A percentile compares a stretch with the other conserved stretches of the same genome.
Conservation (phyloP, 441 rosid genomes). For the Populus tomentosa region DNA sequence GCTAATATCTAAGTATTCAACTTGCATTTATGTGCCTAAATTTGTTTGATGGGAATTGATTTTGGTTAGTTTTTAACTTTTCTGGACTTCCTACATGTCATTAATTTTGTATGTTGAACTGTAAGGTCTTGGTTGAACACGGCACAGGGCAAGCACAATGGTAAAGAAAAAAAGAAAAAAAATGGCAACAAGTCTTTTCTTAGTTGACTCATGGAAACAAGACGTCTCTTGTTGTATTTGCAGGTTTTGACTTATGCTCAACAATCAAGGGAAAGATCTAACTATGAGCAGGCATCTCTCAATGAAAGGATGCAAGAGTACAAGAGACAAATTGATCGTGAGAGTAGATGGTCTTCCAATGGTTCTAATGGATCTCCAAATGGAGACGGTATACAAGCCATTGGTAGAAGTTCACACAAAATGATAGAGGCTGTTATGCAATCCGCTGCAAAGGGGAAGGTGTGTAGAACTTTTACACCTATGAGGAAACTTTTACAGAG, state of each 20-base stretch:
- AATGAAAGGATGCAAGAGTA: slow-evolving; percentile 96
- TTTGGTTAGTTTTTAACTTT: neutral
- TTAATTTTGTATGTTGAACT: neutral
- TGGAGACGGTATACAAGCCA: slow-evolving; percentile 98
- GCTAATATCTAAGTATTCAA: neutral
- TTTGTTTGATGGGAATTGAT: neutral
- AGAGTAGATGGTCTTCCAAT: slow-evolving; percentile 79
- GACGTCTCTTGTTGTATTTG: slow-evolving; percentile 13
- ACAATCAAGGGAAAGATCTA: slow-evolving; percentile 96
- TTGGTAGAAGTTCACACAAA: slow-evolving; percentile 99
- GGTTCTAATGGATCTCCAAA: slow-evolving; percentile 95
- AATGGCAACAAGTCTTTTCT: neutral
- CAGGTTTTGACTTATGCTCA: slow-evolving; percentile 97
- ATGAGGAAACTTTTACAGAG: neutral
- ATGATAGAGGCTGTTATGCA: slow-evolving; percentile 99
- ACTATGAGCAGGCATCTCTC: slow-evolving; percentile 95
- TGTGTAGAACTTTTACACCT: slow-evolving; percentile 23
- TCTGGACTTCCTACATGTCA: neutral
- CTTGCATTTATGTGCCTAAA: neutral
- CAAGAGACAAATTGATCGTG: slow-evolving; percentile 95
- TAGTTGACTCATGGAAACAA: neutral
- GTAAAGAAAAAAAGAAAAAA: neutral
- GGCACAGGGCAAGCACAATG: neutral
- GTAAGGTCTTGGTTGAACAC: neutral
- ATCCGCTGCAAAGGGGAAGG: slow-evolving; percentile 99